phyloP scores from a whole-genome alignment of 2,329 filamentous ascomycete genomes.

The Fusarium veterinarium region DNA sequence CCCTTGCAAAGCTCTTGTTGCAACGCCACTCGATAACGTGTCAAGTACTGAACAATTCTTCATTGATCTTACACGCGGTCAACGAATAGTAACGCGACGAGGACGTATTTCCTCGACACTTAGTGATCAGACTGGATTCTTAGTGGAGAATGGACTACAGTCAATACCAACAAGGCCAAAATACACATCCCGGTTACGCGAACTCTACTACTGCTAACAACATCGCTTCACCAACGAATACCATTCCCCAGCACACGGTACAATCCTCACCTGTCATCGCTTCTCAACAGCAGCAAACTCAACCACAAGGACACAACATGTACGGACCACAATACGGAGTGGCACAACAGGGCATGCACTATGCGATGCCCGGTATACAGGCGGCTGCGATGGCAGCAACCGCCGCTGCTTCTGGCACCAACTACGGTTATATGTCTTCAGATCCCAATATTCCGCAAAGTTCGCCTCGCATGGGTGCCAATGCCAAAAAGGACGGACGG shows the following conservation, averaged over 20 bases:
- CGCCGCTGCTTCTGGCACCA: constrained; percentile 87
- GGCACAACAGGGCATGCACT: constrained; percentile 77
- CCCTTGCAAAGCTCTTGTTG: constrained; percentile 16
- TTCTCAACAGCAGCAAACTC: constrained; percentile 75
- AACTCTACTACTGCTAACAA: constrained; percentile 65
- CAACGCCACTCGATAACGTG: constrained; percentile 22
- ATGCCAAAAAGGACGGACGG: constrained; percentile 77
- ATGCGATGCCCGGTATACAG: constrained; percentile 84
- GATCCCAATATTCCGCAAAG: constrained; percentile 76
- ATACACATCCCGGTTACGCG: constrained; percentile 73
- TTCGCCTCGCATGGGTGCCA: constrained; percentile 81
- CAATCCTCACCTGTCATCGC: constrained; percentile 85
- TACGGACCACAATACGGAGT: constrained; percentile 85
- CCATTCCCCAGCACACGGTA: constrained; percentile 73
- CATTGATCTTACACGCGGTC: constrained; percentile 22
- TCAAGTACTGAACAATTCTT: constrained; percentile 9
- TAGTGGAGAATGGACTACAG: constrained; percentile 77
- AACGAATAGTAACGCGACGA: constrained; percentile 45
- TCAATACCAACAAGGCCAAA: constrained; percentile 74
- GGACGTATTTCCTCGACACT: constrained; percentile 44
- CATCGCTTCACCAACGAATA: constrained; percentile 80
- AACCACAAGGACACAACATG: constrained; percentile 77
- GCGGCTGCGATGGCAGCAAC: constrained; percentile 93
- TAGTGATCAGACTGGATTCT: constrained; percentile 40
- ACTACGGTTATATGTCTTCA: constrained; percentile 77